Conservation (phyloP, 176 grass and related monocot genomes). For the Saccharum spontaneum region DNA sequence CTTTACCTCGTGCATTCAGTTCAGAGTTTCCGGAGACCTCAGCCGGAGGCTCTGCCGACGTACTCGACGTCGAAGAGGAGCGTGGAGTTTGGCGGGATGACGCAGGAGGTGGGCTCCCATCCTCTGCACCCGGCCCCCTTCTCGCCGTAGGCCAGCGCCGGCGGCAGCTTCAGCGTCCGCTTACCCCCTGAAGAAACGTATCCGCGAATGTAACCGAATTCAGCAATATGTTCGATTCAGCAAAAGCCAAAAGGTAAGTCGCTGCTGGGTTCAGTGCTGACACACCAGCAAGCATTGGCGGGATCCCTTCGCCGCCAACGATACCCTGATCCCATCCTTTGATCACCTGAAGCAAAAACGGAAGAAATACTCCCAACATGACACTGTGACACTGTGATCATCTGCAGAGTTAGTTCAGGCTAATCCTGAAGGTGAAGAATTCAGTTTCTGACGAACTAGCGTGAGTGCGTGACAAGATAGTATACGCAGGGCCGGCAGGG, state of each 20-base stretch:
- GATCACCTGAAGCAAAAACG: constrained; percentile 52
- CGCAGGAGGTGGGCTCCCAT: constrained; percentile 72
- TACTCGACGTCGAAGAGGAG: constrained; percentile 96
- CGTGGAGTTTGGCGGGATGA: constrained; percentile 88
- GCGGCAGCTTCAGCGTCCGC: constrained; percentile 80
- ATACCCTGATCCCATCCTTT: constrained; percentile 98
- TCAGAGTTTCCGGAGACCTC: neutral
- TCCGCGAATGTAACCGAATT: neutral
- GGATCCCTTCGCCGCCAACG: constrained; percentile 75
- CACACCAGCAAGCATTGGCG: constrained; percentile 80
- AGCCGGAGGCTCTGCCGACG: constrained; percentile 58
- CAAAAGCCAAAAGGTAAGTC: no score
- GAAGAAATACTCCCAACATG: neutral
- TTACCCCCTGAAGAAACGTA: constrained; percentile 57
- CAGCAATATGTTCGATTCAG: neutral
- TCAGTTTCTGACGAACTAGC: neutral
- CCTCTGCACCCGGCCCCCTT: constrained; percentile 85
- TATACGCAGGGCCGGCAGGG: neutral
- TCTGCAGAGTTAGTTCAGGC: neutral
- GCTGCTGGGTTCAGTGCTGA: neutral
- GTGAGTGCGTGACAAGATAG: no score
- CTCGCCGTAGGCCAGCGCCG: constrained; percentile 71
- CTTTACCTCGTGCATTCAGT: neutral
- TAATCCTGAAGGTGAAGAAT: neutral
- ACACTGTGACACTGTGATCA: neutral